Percentiles rank a stretch among this genome's conserved stretches.
These are phyloP conservation scores for Xylariaceae sp. DNA, from an alignment of 2,329 filamentous ascomycete genomes.

Conservation along the genomic window DNA sequence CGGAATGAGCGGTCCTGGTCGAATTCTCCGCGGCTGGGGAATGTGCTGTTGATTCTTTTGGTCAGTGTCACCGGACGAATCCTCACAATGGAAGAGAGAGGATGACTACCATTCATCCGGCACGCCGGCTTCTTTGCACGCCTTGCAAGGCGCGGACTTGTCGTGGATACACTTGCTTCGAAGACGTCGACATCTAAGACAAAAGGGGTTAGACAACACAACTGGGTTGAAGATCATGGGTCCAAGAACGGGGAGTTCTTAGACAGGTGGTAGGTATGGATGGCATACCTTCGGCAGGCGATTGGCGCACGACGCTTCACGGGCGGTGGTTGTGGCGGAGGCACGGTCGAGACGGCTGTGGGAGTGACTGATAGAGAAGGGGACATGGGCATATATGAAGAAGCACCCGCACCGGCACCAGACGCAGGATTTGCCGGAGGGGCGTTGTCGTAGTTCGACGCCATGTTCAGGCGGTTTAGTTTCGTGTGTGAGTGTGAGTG, in stretches of 20 bases:
- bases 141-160: slow-evolving; percentile 46
- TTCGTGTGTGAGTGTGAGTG: not conserved
- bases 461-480: slow-evolving; percentile 14
- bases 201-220: slow-evolving; percentile 8
- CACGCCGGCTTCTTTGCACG: slow-evolving; percentile 47
- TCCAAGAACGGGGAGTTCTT: not conserved
- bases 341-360: slow-evolving; percentile 5
- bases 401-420: not conserved
- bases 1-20: slow-evolving; percentile 53
- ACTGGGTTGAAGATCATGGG: slow-evolving; percentile 1
- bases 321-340: slow-evolving; percentile 17
- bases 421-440: slow-evolving; percentile 10
- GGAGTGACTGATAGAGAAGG: slow-evolving; percentile 17
- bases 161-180: slow-evolving; percentile 53
- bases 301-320: slow-evolving; percentile 48
- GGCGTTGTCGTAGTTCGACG: slow-evolving; percentile 14
- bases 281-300: slow-evolving; percentile 48
- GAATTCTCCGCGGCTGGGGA: slow-evolving; percentile 48
- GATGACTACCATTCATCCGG: slow-evolving; percentile 44
- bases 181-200: slow-evolving; percentile 49
- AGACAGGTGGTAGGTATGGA: not conserved
- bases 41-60: slow-evolving; percentile 36
- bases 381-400: slow-evolving; percentile 26
- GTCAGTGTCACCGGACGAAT: slow-evolving; percentile 12
- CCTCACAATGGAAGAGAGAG: too few relatives aligned